These are phyloP conservation scores for Lagerstroemia speciosa DNA, from an alignment of 345 rosid genomes.

Conservation along the genomic window DNA sequence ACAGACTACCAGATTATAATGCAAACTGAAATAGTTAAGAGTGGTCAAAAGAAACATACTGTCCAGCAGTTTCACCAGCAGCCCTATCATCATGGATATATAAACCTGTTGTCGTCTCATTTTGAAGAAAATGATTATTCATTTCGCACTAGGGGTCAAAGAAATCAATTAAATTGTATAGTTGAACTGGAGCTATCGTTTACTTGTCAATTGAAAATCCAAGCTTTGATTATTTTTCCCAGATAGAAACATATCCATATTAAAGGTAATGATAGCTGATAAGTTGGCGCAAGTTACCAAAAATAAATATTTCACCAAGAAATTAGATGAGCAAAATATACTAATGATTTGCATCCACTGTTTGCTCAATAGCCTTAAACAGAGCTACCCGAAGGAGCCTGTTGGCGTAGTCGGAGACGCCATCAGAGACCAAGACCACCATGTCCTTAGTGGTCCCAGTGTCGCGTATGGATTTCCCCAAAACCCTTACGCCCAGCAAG, in stretches of 20 bases:
- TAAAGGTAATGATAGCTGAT: too few relatives aligned
- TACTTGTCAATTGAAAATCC: neutral
- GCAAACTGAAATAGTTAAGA: neutral
- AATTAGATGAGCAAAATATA: neutral
- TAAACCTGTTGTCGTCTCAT: neutral
- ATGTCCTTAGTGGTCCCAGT: slow-evolving; percentile 70
- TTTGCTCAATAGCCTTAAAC: neutral
- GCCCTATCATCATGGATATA: neutral
- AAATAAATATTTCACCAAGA: neutral
- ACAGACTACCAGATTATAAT: neutral
- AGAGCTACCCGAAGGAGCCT: slow-evolving; percentile 46
- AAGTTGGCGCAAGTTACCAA: neutral
- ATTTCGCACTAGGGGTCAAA: neutral
- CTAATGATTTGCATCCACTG: neutral
- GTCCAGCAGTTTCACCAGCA: neutral
- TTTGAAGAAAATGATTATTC: too few relatives aligned
- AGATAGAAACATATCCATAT: too few relatives aligned
- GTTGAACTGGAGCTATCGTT: neutral
- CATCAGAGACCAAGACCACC: slow-evolving; percentile 92
- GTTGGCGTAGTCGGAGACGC: slow-evolving; percentile 69
- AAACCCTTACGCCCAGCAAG: slow-evolving; percentile 81
- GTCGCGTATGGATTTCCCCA: slow-evolving; percentile 83
- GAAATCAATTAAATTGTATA: neutral
- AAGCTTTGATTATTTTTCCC: too few relatives aligned
- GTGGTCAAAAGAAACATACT: neutral